phyloP scores from a whole-genome alignment of 2,329 filamentous ascomycete genomes.

The Ramichloridium luteum region DNA sequence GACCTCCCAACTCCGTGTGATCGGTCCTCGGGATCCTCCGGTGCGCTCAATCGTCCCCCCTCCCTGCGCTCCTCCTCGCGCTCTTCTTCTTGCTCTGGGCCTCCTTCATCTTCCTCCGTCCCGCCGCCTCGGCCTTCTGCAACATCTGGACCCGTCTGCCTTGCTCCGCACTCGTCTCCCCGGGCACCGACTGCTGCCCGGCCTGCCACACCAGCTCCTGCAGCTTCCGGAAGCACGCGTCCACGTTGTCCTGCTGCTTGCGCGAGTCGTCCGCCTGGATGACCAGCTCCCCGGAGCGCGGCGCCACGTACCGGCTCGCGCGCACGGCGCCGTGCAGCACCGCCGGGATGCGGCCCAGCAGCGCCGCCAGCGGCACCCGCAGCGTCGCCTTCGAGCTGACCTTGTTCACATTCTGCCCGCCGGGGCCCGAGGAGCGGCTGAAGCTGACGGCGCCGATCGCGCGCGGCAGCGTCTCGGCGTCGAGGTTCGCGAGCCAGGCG shows the following conservation, averaged over 20 bases:
- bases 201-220: slow-evolving; percentile 41
- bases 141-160: slow-evolving; percentile 42
- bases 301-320: slow-evolving; percentile 43
- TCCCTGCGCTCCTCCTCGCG: slow-evolving; percentile 32
- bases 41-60: slow-evolving; percentile 22
- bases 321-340: slow-evolving; percentile 41
- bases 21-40: no score
- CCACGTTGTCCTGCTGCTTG: slow-evolving; percentile 48
- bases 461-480: slow-evolving; percentile 43
- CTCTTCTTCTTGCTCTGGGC: slow-evolving; percentile 50
- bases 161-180: slow-evolving; percentile 48
- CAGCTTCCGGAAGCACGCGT: slow-evolving; percentile 47
- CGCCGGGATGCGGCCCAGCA: slow-evolving; percentile 43
- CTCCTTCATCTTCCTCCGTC: slow-evolving; percentile 47
- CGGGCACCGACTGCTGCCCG: slow-evolving; percentile 41
- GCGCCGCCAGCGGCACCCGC: slow-evolving; percentile 39
- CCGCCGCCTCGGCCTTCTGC: slow-evolving; percentile 47
- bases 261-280: slow-evolving; percentile 53
- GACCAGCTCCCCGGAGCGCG: slow-evolving; percentile 41
- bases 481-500: slow-evolving; percentile 44
- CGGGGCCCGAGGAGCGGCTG: slow-evolving; percentile 52
- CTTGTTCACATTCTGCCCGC: slow-evolving; percentile 59
- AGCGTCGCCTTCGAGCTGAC: slow-evolving; percentile 57
- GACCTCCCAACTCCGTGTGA: no score
- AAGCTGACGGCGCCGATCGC: slow-evolving; percentile 48